Percentiles rank a stretch among this genome's conserved stretches.
Evolutionary conservation across 192 early-diverging fungal species (phyloP).

Genomic region (Podila epigama): DNA sequence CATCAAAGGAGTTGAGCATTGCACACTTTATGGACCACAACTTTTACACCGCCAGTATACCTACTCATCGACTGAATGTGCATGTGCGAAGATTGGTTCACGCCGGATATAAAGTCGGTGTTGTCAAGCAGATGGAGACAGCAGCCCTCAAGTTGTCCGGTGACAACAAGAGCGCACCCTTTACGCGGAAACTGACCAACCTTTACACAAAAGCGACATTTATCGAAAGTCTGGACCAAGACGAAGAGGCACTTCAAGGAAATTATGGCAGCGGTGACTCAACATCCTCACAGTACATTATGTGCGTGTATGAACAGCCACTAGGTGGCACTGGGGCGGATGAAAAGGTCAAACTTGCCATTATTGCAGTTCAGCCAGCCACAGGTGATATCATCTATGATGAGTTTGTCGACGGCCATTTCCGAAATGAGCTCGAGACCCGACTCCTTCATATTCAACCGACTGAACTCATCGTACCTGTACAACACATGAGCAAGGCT

Average conservation of each 20-base stretch:
- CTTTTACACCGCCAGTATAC: conserved; percentile 84
- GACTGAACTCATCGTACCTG: conserved; percentile 69
- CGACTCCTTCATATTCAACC: conserved; percentile 71
- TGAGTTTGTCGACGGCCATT: conserved; percentile 67
- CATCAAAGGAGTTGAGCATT: conserved; percentile 79
- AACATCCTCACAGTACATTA: conserved; percentile 49
- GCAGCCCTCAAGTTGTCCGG: conserved; percentile 85
- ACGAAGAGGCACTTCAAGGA: conserved; percentile 40
- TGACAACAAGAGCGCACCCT: conserved; percentile 70
- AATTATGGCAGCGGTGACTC: conserved; percentile 3
- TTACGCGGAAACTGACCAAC: conserved; percentile 69
- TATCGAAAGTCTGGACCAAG: conserved; percentile 48
- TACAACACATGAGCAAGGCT: conserved; percentile 53
- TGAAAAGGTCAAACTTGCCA: conserved; percentile 54
- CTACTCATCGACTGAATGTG: conserved; percentile 76
- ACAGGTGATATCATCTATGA: conserved; percentile 81
- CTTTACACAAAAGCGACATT: conserved; percentile 75
- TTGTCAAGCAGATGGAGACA: conserved; percentile 85
- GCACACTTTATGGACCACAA: conserved; percentile 81
- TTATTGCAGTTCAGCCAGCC: conserved; percentile 68
- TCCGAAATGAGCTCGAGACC: conserved; percentile 73
- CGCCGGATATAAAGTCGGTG: conserved; percentile 86
- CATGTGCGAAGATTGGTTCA: conserved; percentile 84
- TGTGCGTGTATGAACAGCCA: conserved; percentile 57
- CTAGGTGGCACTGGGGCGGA: conserved; percentile 51